Evolutionary conservation across 192 early-diverging fungal genomes (phyloP).

Genomic region (Geranomyces michiganensis): DNA sequence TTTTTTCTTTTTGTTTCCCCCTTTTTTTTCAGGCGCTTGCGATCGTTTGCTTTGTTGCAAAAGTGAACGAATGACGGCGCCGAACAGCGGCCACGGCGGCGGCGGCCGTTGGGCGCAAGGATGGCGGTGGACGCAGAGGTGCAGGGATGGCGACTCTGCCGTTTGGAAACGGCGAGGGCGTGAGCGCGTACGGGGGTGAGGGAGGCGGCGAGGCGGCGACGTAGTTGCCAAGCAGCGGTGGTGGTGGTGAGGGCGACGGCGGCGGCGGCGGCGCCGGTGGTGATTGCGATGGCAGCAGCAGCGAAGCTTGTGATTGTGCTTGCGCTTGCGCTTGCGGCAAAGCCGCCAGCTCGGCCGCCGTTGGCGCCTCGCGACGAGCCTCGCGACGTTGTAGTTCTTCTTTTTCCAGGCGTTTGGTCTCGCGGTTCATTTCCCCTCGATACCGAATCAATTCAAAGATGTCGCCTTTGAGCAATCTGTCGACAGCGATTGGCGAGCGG

Average conservation of each 20-base stretch:
- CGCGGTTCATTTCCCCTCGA: constrained; percentile 17
- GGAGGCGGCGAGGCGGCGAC: background rate
- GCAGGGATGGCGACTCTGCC: constrained; percentile 8
- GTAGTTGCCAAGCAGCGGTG: no score
- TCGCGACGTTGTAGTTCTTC: no score
- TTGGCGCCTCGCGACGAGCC: no score
- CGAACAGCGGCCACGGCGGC: background rate
- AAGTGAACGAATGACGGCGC: background rate
- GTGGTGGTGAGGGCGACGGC: background rate
- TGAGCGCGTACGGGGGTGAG: background rate
- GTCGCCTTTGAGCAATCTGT: constrained; percentile 3
- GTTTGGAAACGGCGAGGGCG: constrained; percentile 22
- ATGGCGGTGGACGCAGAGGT: constrained; percentile 10
- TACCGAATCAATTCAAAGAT: constrained; percentile 7
- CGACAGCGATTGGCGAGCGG: constrained; percentile 11
- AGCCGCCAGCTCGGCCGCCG: no score
- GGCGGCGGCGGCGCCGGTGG: background rate
- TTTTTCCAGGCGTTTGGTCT: constrained; percentile 13
- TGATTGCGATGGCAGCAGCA: background rate
- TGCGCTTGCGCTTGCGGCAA: no score
- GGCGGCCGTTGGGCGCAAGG: constrained; percentile 1
- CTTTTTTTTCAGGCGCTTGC: background rate
- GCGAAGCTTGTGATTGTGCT: no score
- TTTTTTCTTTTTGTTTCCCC: no score
- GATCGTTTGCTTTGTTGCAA: background rate